Conservation (phyloP, 225 moss, liverwort and hornwort genomes). For the Antitrichia curtipendula region DNA sequence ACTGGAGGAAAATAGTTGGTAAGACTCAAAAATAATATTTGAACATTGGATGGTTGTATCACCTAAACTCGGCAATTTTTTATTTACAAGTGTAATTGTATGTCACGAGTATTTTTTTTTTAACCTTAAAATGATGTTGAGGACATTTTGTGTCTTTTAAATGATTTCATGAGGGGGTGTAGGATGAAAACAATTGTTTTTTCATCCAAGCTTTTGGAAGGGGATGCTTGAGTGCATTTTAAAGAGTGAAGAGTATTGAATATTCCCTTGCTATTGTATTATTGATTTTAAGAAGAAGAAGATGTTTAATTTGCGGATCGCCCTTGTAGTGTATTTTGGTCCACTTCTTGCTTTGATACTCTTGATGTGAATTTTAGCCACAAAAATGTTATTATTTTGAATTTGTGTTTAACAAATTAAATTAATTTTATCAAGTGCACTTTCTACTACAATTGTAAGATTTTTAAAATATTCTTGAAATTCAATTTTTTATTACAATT, state of each 20-base stretch:
- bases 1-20: no score
- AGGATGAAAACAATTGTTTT: not conserved
- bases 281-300: not conserved
- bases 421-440: not conserved
- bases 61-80: not conserved
- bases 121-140: not conserved
- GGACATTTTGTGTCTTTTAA: not conserved
- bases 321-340: not conserved
- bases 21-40: no score
- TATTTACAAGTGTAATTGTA: not conserved
- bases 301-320: not conserved
- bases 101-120: not conserved
- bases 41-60: no score
- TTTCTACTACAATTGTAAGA: not conserved
- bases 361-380: not conserved
- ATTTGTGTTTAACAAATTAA: not conserved
- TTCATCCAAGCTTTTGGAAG: not conserved
- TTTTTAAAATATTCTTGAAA: not conserved
- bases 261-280: not conserved
- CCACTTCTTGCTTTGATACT: not conserved
- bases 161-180: accelerated
- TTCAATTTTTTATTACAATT: not conserved
- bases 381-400: not conserved
- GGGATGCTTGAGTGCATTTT: not conserved
- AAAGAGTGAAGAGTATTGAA: not conserved